These are phyloP conservation scores for Bonia amplexicaulis DNA, from an alignment of 176 grass and related monocot genomes.

Conservation along the genomic window DNA sequence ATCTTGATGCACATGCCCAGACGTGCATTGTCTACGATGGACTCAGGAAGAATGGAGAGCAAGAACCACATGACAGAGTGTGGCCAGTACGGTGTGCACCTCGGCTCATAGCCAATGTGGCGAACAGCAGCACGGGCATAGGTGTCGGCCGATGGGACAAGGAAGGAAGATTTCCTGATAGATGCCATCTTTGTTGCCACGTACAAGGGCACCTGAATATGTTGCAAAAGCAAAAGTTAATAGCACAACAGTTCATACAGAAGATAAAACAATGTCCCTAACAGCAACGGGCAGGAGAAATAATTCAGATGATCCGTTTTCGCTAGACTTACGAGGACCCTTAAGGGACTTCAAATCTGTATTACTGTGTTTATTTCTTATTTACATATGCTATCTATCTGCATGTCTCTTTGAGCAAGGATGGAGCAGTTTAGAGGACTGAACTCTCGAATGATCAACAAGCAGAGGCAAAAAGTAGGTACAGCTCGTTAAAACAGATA, in stretches of 20 bases:
- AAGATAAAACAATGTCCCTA: not conserved
- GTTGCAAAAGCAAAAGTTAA: not conserved
- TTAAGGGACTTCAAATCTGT: not conserved
- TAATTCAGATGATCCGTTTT: not conserved
- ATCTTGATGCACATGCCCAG: constrained; percentile 68
- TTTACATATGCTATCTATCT: not conserved
- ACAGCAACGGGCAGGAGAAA: not conserved
- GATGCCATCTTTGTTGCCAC: constrained; percentile 94
- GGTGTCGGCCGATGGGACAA: constrained; percentile 71
- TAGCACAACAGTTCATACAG: not conserved
- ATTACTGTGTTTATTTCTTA: not conserved
- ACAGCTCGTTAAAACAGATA: not conserved
- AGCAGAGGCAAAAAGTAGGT: not conserved
- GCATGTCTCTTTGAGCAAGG: not conserved
- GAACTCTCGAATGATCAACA: not conserved
- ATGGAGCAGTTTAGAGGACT: not conserved
- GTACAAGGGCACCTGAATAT: constrained; percentile 64
- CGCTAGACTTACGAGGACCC: not conserved
- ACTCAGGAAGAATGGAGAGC: constrained; percentile 54
- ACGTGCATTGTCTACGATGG: constrained; percentile 51
- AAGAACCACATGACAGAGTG: constrained; percentile 77
- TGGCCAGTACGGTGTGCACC: constrained; percentile 83
- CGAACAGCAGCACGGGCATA: constrained; percentile 64
- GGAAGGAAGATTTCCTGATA: constrained; percentile 68
- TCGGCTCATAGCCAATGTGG: constrained; percentile 77